Conservation (phyloP, 2,329 filamentous ascomycete genomes). For the Drechslerella stenobrocha region DNA sequence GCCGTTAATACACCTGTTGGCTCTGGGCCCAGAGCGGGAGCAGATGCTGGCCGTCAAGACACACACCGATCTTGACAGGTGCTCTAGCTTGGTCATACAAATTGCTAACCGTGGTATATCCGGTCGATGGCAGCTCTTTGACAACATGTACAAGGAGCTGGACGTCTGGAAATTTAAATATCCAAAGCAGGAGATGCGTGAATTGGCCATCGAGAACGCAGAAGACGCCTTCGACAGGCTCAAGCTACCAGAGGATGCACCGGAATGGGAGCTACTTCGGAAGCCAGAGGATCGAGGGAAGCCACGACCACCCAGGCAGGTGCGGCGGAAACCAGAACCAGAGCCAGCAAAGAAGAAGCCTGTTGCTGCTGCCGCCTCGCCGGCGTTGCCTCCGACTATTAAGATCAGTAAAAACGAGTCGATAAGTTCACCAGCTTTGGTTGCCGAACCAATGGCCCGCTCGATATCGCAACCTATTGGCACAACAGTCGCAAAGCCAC, state of each 20-base stretch:
- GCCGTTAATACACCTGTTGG: slow-evolving; percentile 53
- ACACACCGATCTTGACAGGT: slow-evolving; percentile 52
- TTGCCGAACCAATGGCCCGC: slow-evolving; percentile 48
- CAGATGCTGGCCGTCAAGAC: slow-evolving; percentile 52
- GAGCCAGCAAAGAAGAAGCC: slow-evolving; percentile 49
- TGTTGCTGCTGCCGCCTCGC: slow-evolving; percentile 30
- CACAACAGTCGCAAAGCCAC: slow-evolving; percentile 16
- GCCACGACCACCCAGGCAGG: slow-evolving; percentile 38
- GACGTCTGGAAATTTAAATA: slow-evolving; percentile 53
- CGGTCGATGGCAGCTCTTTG: slow-evolving; percentile 51
- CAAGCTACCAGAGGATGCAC: slow-evolving; percentile 49
- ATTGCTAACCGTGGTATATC: slow-evolving; percentile 49
- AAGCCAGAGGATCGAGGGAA: slow-evolving; percentile 52
- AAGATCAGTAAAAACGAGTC: slow-evolving; percentile 45
- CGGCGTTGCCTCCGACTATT: slow-evolving; percentile 39
- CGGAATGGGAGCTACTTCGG: slow-evolving; percentile 52
- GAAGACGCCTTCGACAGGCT: slow-evolving; percentile 51
- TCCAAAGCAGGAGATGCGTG: slow-evolving; percentile 49
- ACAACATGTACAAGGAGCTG: slow-evolving; percentile 52
- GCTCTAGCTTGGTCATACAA: slow-evolving; percentile 50
- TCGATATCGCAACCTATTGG: slow-evolving; percentile 47
- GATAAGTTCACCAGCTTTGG: slow-evolving; percentile 9
- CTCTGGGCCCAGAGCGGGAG: slow-evolving; percentile 52
- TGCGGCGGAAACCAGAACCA: slow-evolving; percentile 27
- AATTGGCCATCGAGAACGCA: slow-evolving; percentile 52